phyloP scores from a whole-genome alignment of 768 basidiomycete species.

The Suillus cothurnatus region DNA sequence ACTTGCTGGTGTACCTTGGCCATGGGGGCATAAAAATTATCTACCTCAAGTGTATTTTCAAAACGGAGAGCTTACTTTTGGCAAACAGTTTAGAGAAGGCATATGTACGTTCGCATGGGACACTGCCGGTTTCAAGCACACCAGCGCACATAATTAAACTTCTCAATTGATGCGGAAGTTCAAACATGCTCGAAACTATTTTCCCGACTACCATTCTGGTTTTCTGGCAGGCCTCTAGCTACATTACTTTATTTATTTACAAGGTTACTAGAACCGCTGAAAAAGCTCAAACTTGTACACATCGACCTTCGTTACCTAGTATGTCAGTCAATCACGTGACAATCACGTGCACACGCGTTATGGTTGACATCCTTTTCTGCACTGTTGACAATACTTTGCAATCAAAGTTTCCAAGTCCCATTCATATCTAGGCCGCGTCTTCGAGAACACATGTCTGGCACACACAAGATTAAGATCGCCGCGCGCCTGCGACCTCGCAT shows the following conservation, averaged over 20 bases:
- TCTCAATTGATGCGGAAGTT: too few species aligned
- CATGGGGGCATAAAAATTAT: background rate
- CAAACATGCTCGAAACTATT: too few species aligned
- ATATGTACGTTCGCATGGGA: background rate
- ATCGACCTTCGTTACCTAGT: too few species aligned
- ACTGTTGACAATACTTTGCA: background rate
- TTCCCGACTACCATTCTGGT: too few species aligned
- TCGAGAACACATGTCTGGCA: slow-evolving; percentile 7
- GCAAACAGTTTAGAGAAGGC: background rate
- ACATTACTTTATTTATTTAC: too few species aligned
- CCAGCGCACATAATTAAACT: too few species aligned
- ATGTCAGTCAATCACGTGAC: background rate
- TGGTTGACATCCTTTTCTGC: slow-evolving; percentile 4
- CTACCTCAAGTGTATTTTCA: background rate
- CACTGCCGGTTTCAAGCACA: too few species aligned
- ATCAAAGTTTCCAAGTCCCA: background rate
- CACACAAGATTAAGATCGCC: slow-evolving; percentile 67
- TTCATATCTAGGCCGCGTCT: background rate
- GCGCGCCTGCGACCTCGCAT: slow-evolving; percentile 73
- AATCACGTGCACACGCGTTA: slow-evolving; percentile 3
- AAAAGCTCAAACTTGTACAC: too few species aligned
- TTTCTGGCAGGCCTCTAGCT: too few species aligned
- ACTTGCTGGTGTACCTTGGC: background rate
- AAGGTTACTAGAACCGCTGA: too few species aligned
- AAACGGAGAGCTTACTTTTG: background rate